Percentiles rank a stretch among this genome's conserved stretches.
Conservation (phyloP, 306 rosid species). For the Rosa chinensis region DNA sequence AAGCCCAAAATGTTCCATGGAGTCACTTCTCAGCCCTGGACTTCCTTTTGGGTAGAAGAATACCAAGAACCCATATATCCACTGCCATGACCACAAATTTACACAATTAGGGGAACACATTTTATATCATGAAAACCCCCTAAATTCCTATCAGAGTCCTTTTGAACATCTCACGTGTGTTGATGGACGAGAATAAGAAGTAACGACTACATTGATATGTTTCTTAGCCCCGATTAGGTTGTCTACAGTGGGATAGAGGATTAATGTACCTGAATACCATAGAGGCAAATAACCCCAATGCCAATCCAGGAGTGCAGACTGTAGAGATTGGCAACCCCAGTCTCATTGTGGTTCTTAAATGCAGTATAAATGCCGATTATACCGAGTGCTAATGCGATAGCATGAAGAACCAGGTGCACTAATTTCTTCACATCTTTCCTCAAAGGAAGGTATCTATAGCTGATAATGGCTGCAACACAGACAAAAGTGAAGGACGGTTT, state of each 20-base stretch:
- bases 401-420: constrained; percentile 74
- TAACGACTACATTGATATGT: no score
- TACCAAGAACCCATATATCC: constrained; percentile 72
- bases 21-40: constrained; percentile 33
- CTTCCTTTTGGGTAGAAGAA: constrained; percentile 82
- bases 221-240: no score
- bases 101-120: background rate
- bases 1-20: constrained; percentile 79
- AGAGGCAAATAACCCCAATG: constrained; percentile 63
- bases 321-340: constrained; percentile 74
- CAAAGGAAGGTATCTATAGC: constrained; percentile 66
- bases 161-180: no score
- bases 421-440: constrained; percentile 76
- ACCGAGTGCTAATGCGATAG: constrained; percentile 63
- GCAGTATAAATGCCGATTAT: constrained; percentile 64
- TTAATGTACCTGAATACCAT: constrained; percentile 64
- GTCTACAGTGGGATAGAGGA: background rate
- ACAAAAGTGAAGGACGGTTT: background rate
- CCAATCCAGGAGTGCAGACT: constrained; percentile 96
- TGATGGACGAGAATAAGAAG: no score
- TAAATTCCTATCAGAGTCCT: background rate
- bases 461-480: constrained; percentile 66
- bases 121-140: background rate
- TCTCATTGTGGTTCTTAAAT: constrained; percentile 75
- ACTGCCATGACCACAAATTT: constrained; percentile 35